These are phyloP conservation scores for Linaria vulgaris DNA, from an alignment of 257 asterid species.

Conservation along the genomic window DNA sequence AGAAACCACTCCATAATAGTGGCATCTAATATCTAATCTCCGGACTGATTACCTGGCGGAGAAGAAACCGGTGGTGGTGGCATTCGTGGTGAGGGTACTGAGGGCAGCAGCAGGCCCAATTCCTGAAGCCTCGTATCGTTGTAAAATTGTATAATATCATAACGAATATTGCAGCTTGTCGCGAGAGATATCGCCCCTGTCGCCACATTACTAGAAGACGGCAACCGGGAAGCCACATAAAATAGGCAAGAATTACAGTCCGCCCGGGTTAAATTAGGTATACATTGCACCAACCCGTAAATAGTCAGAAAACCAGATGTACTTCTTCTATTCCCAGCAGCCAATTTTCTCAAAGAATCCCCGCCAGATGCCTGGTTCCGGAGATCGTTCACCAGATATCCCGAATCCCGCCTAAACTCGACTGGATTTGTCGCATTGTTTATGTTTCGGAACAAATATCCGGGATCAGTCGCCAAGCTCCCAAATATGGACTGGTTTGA, in stretches of 20 bases:
- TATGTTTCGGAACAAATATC: background rate
- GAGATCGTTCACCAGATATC: constrained; percentile 17
- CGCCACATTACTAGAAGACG: background rate
- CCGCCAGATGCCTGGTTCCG: constrained; percentile 17
- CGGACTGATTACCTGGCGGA: background rate
- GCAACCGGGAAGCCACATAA: background rate
- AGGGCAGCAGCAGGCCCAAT: background rate
- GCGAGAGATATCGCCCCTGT: background rate
- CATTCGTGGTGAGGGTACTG: background rate
- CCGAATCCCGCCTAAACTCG: constrained; percentile 8
- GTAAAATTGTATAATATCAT: background rate
- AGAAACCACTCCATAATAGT: no score
- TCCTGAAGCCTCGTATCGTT: constrained; percentile 17
- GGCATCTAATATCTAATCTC: no score
- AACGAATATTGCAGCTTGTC: constrained; percentile 21
- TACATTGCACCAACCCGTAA: constrained; percentile 24
- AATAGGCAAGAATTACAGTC: constrained; percentile 13
- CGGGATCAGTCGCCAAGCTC: no score
- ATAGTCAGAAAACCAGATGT: background rate
- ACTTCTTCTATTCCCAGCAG: background rate
- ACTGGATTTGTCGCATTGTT: background rate
- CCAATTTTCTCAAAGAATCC: constrained; percentile 19
- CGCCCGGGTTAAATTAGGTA: constrained; percentile 12
- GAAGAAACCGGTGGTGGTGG: background rate
- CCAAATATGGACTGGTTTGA: constrained; percentile 25